Evolutionary conservation across 2,329 filamentous ascomycete species (phyloP).

Genomic region (Pseudopyrenochaeta lycopersici): DNA sequence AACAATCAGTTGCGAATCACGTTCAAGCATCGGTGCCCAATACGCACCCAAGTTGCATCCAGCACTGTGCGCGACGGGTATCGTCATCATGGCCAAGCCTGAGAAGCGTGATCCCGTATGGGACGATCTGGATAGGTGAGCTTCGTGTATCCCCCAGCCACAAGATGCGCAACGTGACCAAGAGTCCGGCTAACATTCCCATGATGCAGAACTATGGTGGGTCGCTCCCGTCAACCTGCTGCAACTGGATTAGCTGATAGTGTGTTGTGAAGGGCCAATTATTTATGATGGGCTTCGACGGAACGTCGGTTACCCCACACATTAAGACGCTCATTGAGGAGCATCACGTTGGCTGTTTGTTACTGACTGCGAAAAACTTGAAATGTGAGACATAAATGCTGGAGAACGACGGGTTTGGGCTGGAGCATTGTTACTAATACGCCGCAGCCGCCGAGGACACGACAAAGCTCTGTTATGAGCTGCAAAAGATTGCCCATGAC

Average conservation of each 20-base stretch:
- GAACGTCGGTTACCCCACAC: slow-evolving; percentile 82
- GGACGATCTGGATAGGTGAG: slow-evolving; percentile 80
- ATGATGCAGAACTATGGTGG: slow-evolving; percentile 56
- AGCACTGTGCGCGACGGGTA: slow-evolving; percentile 47
- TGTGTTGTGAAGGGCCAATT: slow-evolving; percentile 74
- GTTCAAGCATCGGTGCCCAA: slow-evolving; percentile 41
- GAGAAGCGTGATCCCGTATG: slow-evolving; percentile 63
- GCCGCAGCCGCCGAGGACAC: slow-evolving; percentile 85
- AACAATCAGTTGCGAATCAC: slow-evolving; percentile 44
- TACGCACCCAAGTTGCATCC: slow-evolving; percentile 33
- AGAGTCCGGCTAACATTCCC: slow-evolving; percentile 44
- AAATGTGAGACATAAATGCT: slow-evolving; percentile 68
- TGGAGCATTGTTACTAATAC: slow-evolving; percentile 28
- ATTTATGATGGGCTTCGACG: slow-evolving; percentile 87
- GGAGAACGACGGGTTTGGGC: slow-evolving; percentile 11
- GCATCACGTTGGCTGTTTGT: slow-evolving; percentile 87
- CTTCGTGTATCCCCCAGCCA: slow-evolving; percentile 32
- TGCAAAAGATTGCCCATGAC: slow-evolving; percentile 90
- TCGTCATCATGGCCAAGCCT: slow-evolving; percentile 62
- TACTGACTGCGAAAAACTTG: slow-evolving; percentile 84
- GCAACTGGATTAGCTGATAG: slow-evolving; percentile 36
- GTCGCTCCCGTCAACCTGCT: slow-evolving; percentile 26
- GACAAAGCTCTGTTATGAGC: slow-evolving; percentile 84
- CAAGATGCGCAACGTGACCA: slow-evolving; percentile 35
- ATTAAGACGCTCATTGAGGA: slow-evolving; percentile 82